Base-by-base conservation (phyloP, 768 basidiomycete species). In the Mycena epipterygia region DNA sequence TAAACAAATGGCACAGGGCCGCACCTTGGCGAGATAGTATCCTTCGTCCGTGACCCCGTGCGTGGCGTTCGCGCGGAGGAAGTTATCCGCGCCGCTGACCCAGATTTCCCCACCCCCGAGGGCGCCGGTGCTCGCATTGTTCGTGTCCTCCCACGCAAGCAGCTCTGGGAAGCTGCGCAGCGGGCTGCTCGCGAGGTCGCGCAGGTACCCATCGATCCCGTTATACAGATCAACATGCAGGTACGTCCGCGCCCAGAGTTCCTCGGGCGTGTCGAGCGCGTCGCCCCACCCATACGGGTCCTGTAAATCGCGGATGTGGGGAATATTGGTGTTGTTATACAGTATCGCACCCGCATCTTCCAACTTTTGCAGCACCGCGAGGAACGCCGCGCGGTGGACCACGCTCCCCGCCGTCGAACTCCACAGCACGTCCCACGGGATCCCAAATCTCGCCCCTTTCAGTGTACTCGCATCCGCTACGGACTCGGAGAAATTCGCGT, bases 171-270 rank as follows among this genome's bases (percentile, higher is more conserved):
- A 65, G 23, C 42, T 44, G 25, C 64, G 63, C 41, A 64, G 55
- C 0, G 52, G 41, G 35, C 52, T 46, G 23, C 41, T 44, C 29
- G 42, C 19, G 2, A 65, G 42, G 12, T 21, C 64, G 2, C 33
- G 53, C 53, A 65, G 44, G 33, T 56, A 65, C 27, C 53, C 64
- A 25, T 65, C 44, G 19, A 65, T 48, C 33, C 64, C 64, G 35
- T 66, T 66, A 21, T 66, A 66, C 56, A 66, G 46, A 37, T 66
- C 64, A 30, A 66, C 64, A 29, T 66, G 64, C 19, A 65, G 53
- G 17, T 57, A 65, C 42, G 64, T 65, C 16, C 55, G 53, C 33
- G 64, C 64, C 64, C 64, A 66, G 11, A 58, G 53, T 21, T 66
- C 64, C 56, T 17, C 17, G 6, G 64, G 64, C 17, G 64, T 66